Conservation (phyloP, 495 filamentous ascomycete species). For the Penicillium simplicissimum region DNA sequence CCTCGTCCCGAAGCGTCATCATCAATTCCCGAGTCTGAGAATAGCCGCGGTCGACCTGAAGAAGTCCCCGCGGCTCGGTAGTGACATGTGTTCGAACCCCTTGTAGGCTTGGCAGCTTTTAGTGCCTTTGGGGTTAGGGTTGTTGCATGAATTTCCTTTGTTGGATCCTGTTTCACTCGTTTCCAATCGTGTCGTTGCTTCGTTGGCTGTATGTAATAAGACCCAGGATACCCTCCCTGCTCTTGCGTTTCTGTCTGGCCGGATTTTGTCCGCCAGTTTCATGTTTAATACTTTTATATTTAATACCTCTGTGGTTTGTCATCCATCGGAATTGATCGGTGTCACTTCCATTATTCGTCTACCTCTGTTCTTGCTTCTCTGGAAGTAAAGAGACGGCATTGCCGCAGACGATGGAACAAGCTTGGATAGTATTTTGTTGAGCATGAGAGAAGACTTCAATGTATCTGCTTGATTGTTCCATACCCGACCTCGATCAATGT, state of each 20-base stretch:
- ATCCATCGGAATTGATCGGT: too few species aligned
- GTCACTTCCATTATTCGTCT: too few species aligned
- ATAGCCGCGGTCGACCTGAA: conserved; percentile 15
- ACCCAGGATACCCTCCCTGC: conserved; percentile 47
- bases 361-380: neutral
- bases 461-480: too few species aligned
- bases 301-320: neutral
- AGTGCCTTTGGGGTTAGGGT: conserved; percentile 7
- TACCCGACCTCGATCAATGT: too few species aligned
- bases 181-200: conserved; percentile 28
- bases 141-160: conserved; percentile 26
- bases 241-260: conserved; percentile 13
- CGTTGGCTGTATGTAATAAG: conserved; percentile 42
- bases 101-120: neutral
- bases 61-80: conserved; percentile 17
- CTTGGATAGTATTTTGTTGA: neutral
- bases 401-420: neutral
- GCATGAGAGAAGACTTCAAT: too few species aligned
- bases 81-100: neutral
- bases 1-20: conserved; percentile 30
- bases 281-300: conserved; percentile 25
- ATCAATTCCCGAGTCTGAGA: conserved; percentile 26
- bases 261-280: conserved; percentile 9
- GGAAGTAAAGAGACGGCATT: neutral
- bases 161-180: conserved; percentile 28